Evolutionary conservation across 805 yeast genomes (phyloP), one percentile per base, ranked within the genome.

Genomic region (Hanseniaspora vineae): DNA sequence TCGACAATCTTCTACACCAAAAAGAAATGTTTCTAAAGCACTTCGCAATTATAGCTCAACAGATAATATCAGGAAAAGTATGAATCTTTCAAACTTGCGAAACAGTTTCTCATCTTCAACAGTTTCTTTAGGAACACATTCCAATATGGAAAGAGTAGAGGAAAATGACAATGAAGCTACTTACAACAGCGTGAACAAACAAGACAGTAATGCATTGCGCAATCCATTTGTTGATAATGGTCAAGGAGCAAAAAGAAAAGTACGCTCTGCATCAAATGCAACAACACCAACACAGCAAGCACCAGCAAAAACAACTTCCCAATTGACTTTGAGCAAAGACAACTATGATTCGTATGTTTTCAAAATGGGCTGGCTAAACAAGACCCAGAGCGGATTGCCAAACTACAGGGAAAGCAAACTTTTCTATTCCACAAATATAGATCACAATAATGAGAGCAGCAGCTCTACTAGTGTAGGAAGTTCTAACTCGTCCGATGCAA

Each of bases 331-430:
- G n/a, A 47, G 46, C 23, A 23, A 42, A 20, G 67, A 62, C 2
- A 68, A 64, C 44, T 71, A 67, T 44, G 75, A 71, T 51, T 40
- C 57, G 2, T 58, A 61, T 0, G 58, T 69, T 14, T 62, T 74
- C 52, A 79, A 76, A 59, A 66, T 68, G 0, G 81, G 81, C 5
- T 81, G 85, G 85, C 53, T 80, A 15, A 81, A 81, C 57, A 71
- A 69, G 51, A 67, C 75, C 2, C 61, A 63, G 32, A 66, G 67
- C 39, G 29, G 29, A n/a, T 33, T 44, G 17, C 29, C 45, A 8
- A 45, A 44, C 18, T 40, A 54, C 46, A 54, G 62, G 39, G 63
- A 60, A 37, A 60, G 63, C 46, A 55, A 58, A 48, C 42, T 58
- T 5, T 59, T 54, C 45, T 54, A 52, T 6, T 42, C 50, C 29